Evolutionary conservation across 495 filamentous ascomycete species (phyloP).

Genomic region (Sordaria brevicollis): DNA sequence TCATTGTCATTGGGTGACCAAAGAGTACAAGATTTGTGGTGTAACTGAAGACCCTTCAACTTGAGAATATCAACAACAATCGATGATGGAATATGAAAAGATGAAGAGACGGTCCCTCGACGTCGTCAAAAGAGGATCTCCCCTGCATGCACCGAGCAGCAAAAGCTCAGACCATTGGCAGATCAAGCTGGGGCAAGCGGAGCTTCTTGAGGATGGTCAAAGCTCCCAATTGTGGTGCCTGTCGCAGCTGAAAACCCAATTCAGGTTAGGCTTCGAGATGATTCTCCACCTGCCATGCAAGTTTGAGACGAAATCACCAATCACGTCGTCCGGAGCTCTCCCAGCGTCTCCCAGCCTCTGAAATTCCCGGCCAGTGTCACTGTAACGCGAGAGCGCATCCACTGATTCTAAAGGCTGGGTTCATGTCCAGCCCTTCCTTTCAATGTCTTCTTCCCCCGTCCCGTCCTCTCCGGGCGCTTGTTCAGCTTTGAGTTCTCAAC

Average conservation of each 20-base stretch:
- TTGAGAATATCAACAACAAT: neutral
- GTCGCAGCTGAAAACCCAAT: neutral
- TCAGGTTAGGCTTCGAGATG: neutral
- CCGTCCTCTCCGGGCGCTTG: neutral
- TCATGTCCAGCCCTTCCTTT: neutral
- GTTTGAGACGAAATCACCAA: neutral
- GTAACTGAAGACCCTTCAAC: neutral
- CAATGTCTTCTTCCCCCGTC: neutral
- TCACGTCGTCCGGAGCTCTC: neutral
- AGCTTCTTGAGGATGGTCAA: neutral
- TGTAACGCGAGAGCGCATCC: neutral
- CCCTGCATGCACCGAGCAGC: neutral
- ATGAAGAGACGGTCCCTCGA: neutral
- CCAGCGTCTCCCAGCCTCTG: neutral
- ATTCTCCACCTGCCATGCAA: neutral
- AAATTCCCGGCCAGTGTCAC: neutral
- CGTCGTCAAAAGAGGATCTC: neutral
- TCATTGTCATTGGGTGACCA: neutral
- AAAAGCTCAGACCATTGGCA: neutral
- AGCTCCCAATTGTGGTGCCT: neutral
- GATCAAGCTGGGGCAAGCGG: neutral
- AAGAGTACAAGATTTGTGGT: neutral
- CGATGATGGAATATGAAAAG: neutral
- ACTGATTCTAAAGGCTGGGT: neutral
- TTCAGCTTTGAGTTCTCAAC: neutral